Percentiles rank a stretch among this genome's conserved stretches.
Conservation (phyloP, 345 rosid genomes). For the Gossypium bickii region DNA sequence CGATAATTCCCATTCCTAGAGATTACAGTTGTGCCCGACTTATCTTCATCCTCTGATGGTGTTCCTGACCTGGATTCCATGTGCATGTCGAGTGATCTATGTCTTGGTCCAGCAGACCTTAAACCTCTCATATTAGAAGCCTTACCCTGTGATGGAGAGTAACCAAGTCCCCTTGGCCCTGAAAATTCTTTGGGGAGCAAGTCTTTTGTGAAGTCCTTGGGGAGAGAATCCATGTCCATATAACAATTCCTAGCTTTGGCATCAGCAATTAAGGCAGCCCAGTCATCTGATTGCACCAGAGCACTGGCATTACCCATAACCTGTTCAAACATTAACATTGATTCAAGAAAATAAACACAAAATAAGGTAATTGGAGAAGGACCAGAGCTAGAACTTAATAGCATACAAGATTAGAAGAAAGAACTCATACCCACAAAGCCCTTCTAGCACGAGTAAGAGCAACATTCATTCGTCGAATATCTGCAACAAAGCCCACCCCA, state of each 20-base stretch:
- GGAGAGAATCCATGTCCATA: conserved; percentile 88
- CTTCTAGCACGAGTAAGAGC: conserved; percentile 98
- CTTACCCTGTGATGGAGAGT: conserved; percentile 46
- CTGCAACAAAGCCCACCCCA: conserved; percentile 97
- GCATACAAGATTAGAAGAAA: not conserved
- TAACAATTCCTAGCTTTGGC: conserved; percentile 87
- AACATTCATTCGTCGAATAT: conserved; percentile 97
- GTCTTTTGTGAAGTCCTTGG: conserved; percentile 55
- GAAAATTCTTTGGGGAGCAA: conserved; percentile 32
- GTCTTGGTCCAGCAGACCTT: conserved; percentile 71
- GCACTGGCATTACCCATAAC: conserved; percentile 95
- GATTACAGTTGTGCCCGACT: conserved; percentile 37
- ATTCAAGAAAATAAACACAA: conserved; percentile 8
- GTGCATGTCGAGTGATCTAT: conserved; percentile 55
- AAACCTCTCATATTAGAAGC: conserved; percentile 52
- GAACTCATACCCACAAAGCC: conserved; percentile 80
- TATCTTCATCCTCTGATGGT: conserved; percentile 75
- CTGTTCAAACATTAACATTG: conserved; percentile 41
- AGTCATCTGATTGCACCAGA: conserved; percentile 75
- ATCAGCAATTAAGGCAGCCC: conserved; percentile 87
- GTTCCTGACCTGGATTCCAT: conserved; percentile 66
- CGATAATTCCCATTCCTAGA: conserved; percentile 59
- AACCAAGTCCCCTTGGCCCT: conserved; percentile 45
- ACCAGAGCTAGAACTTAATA: not conserved
- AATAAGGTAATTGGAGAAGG: not conserved